A percentile compares a stretch with the other conserved stretches of the same genome.
Evolutionary conservation across 257 asterid genomes (phyloP).

Genomic region (Petunia axillaris): DNA sequence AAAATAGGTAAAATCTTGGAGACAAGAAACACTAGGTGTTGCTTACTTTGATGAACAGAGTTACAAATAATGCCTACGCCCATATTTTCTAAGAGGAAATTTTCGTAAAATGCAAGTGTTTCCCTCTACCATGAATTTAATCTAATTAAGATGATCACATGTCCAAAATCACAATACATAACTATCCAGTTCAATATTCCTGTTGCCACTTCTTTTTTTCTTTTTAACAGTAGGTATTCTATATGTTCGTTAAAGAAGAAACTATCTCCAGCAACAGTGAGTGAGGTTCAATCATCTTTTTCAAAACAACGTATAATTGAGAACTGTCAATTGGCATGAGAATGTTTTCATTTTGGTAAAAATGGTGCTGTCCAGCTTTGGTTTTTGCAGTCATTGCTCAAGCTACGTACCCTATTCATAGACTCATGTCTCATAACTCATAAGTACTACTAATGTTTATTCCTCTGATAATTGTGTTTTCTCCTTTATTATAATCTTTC

Average conservation of each 20-base stretch:
- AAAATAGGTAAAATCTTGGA: no score
- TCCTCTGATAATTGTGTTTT: not conserved
- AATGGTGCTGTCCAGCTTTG: slow-evolving; percentile 35
- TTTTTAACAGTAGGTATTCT: slow-evolving; percentile 20
- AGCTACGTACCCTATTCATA: not conserved
- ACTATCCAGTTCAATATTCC: not conserved
- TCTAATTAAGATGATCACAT: not conserved
- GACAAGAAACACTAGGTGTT: no score
- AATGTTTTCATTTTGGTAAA: slow-evolving; percentile 17
- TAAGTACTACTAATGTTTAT: not conserved
- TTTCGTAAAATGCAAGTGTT: not conserved
- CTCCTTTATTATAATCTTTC: not conserved
- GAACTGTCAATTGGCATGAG: not conserved
- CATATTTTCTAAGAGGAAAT: not conserved
- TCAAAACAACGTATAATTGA: slow-evolving; percentile 19
- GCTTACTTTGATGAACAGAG: no score
- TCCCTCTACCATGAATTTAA: not conserved
- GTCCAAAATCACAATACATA: slow-evolving; percentile 2
- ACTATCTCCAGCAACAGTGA: slow-evolving; percentile 24
- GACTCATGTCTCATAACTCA: not conserved
- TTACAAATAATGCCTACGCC: no score
- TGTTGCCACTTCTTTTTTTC: slow-evolving; percentile 3
- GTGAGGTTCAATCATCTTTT: slow-evolving; percentile 39
- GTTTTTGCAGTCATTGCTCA: not conserved
- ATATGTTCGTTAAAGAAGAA: slow-evolving; percentile 33